Conservation (phyloP, 345 rosid species). For the Murraya koenigii region DNA sequence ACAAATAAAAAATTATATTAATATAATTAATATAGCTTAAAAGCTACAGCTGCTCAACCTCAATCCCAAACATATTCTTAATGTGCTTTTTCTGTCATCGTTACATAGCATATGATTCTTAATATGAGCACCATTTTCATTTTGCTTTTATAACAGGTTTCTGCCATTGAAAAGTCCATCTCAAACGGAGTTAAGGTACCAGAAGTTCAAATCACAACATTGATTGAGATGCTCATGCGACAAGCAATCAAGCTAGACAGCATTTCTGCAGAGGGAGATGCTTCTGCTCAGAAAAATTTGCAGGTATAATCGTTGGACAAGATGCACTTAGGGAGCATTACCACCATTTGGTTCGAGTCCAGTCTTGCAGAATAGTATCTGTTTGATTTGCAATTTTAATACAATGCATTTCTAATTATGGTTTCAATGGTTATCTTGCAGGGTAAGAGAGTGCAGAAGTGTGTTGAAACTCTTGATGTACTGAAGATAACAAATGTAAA, state of each 20-base stretch:
- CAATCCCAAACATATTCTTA: too few species aligned
- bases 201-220: slow-evolving; percentile 56
- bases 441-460: slow-evolving; percentile 45
- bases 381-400: background rate
- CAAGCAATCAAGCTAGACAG: slow-evolving; percentile 53
- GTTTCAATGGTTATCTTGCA: slow-evolving; percentile 11
- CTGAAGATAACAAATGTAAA: slow-evolving; percentile 38
- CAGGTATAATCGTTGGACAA: slow-evolving; percentile 24
- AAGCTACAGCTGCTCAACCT: too few species aligned
- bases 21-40: too few species aligned
- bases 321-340: too few species aligned
- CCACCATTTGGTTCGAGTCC: too few species aligned
- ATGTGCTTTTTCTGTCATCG: background rate
- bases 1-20: too few species aligned
- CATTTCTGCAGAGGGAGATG: slow-evolving; percentile 43
- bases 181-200: slow-evolving; percentile 39
- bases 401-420: background rate
- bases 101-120: background rate
- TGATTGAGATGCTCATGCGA: slow-evolving; percentile 58
- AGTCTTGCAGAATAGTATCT: too few species aligned
- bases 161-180: slow-evolving; percentile 39
- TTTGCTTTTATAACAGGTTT: slow-evolving; percentile 18
- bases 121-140: background rate
- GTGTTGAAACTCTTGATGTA: slow-evolving; percentile 43
- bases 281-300: slow-evolving; percentile 31